These are phyloP conservation scores for Cercospora citrullina DNA, from an alignment of 2,329 filamentous ascomycete species.

Conservation along the genomic window DNA sequence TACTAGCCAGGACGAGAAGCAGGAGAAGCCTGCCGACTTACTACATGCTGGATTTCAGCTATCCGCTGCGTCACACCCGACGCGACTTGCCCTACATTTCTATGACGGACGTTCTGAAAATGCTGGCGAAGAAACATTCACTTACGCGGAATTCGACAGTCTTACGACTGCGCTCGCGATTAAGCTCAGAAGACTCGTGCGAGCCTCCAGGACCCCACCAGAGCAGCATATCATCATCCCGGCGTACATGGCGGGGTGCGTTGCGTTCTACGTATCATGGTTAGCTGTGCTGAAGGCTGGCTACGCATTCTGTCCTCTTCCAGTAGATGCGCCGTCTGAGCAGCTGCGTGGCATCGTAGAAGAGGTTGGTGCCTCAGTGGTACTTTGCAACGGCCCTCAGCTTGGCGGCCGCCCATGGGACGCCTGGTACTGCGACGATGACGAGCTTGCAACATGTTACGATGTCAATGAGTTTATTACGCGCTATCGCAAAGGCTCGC, in stretches of 20 bases:
- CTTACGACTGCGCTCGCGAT: conserved; percentile 17
- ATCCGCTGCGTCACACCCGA: conserved; percentile 9
- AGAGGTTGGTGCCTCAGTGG: conserved; percentile 18
- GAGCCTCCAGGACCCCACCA: background rate
- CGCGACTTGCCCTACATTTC: conserved; percentile 17
- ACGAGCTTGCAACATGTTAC: conserved; percentile 19
- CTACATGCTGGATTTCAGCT: conserved; percentile 20
- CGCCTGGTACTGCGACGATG: conserved; percentile 24
- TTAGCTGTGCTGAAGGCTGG: conserved; percentile 23
- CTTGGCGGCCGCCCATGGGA: conserved; percentile 20
- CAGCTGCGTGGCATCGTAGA: conserved; percentile 20
- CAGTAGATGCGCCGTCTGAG: conserved; percentile 19
- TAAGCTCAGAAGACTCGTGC: conserved; percentile 3
- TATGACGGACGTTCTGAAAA: background rate
- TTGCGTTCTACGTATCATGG: conserved; percentile 23
- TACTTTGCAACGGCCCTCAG: conserved; percentile 18
- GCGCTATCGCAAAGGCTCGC: background rate
- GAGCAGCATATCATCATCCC: conserved; percentile 12
- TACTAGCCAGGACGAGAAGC: background rate
- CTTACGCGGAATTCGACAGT: conserved; percentile 18
- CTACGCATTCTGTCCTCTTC: conserved; percentile 21
- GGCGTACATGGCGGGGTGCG: conserved; percentile 19
- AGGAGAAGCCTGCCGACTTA: background rate
- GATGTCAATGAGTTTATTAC: conserved; percentile 18
- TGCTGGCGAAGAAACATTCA: conserved; percentile 9